Conservation (phyloP, 2,329 filamentous ascomycete species). For the Epichloe amarillans region DNA sequence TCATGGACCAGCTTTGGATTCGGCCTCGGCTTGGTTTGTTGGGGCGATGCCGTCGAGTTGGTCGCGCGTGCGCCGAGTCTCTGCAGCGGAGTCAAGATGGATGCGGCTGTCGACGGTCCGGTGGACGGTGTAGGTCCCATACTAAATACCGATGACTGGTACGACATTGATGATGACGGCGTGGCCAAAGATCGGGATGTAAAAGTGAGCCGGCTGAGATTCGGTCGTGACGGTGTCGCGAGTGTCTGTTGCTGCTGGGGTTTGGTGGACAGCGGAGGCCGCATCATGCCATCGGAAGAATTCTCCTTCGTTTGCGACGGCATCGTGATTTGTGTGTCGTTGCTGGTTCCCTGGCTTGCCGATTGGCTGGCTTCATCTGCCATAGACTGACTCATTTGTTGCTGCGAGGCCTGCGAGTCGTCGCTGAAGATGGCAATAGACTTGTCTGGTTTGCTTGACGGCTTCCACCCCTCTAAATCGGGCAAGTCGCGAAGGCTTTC, state of each 20-base stretch:
- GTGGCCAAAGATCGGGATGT: constrained; percentile 17
- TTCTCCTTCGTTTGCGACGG: background rate
- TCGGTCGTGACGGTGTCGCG: constrained; percentile 17
- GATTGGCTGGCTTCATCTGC: constrained; percentile 3
- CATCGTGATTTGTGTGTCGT: background rate
- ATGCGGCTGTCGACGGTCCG: constrained; percentile 27
- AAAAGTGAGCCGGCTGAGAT: constrained; percentile 23
- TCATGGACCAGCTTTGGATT: constrained; percentile 12
- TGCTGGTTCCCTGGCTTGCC: background rate
- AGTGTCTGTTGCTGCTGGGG: constrained; percentile 10
- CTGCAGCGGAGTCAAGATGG: constrained; percentile 38
- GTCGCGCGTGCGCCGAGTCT: constrained; percentile 35
- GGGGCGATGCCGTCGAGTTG: constrained; percentile 15
- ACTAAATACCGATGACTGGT: constrained; percentile 24
- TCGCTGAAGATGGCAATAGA: constrained; percentile 34
- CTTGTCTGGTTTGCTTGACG: constrained; percentile 20
- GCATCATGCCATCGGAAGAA: constrained; percentile 10
- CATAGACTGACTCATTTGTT: constrained; percentile 7
- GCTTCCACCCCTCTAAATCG: constrained; percentile 36
- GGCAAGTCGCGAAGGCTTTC: constrained; percentile 38
- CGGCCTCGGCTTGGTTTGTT: constrained; percentile 15
- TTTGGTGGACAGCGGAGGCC: constrained; percentile 14
- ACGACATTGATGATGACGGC: constrained; percentile 22
- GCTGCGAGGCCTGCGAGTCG: constrained; percentile 14
- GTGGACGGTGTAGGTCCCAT: constrained; percentile 26